Evolutionary conservation across 768 basidiomycete species (phyloP).

Genomic region (Lepiota subincarnata): DNA sequence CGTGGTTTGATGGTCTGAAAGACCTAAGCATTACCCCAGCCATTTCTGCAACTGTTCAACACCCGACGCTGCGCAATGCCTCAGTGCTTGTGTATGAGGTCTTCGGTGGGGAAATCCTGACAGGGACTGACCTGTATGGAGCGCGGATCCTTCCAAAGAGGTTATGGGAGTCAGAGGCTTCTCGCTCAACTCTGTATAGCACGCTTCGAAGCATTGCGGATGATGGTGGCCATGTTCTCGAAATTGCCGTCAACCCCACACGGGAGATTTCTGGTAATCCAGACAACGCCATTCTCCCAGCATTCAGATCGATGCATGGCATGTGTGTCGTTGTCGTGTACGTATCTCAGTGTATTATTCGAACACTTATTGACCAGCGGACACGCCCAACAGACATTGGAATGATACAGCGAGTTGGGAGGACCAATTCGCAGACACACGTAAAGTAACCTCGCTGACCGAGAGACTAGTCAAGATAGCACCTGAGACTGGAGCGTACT

Average conservation of each 20-base stretch:
- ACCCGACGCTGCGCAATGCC: constrained; percentile 13
- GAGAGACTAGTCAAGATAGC: constrained; percentile 12
- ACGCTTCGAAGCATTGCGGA: constrained; percentile 10
- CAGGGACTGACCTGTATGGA: constrained; percentile 12
- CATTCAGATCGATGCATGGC: constrained; percentile 15
- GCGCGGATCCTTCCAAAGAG: constrained; percentile 14
- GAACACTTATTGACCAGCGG: not conserved
- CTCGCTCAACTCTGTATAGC: constrained; percentile 4
- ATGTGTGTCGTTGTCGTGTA: constrained; percentile 12
- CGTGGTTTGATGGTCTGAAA: constrained; percentile 3
- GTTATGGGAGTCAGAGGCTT: constrained; percentile 9
- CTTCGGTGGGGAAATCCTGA: constrained; percentile 15
- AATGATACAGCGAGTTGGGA: constrained; percentile 15
- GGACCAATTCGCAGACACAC: constrained; percentile 7
- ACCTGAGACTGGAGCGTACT: constrained; percentile 16
- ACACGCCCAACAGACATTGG: constrained; percentile 5
- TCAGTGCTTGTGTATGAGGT: constrained; percentile 7
- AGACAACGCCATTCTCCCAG: constrained; percentile 16
- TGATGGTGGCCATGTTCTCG: constrained; percentile 10
- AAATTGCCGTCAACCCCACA: constrained; percentile 17
- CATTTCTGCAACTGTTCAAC: constrained; percentile 9
- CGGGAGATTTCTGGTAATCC: constrained; percentile 11
- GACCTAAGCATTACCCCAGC: constrained; percentile 1
- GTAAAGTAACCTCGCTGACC: constrained; percentile 8
- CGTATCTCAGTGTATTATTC: not conserved